phyloP scores from a whole-genome alignment of 2,329 filamentous ascomycete genomes.

The Chrysoporthe cubensis region DNA sequence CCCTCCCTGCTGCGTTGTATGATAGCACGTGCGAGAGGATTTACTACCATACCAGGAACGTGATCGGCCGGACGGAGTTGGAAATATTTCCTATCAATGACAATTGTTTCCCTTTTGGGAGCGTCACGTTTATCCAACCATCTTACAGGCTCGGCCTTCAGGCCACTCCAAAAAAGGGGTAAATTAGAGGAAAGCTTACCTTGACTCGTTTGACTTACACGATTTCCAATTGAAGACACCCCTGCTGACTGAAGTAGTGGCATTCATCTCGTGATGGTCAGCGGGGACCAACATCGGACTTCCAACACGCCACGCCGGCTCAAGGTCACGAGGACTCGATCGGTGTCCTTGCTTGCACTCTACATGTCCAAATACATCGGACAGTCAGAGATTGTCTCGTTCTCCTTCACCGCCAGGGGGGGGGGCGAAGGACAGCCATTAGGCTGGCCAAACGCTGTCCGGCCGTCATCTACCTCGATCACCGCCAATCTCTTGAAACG shows the following conservation, averaged over 20 bases:
- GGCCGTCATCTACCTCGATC: not conserved
- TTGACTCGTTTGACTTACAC: not conserved
- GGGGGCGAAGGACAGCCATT: not conserved
- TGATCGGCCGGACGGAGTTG: too few relatives aligned
- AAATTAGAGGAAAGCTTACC: not conserved
- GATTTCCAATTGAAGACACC: not conserved
- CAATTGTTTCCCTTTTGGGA: not conserved
- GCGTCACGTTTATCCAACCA: not conserved
- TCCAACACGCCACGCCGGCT: not conserved
- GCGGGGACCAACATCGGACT: not conserved
- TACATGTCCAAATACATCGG: not conserved
- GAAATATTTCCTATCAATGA: too few relatives aligned
- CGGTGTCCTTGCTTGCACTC: not conserved
- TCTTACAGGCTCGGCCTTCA: not conserved
- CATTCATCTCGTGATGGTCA: constrained; percentile 3
- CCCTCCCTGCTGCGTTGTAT: too few relatives aligned
- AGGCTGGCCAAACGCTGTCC: not conserved
- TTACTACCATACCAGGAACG: not conserved
- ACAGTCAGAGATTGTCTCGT: not conserved
- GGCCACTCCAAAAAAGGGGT: not conserved
- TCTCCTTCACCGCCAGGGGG: not conserved
- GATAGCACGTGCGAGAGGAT: not conserved
- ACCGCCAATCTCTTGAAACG: not conserved
- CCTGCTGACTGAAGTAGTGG: constrained; percentile 8
- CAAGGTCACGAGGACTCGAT: not conserved